Percentiles rank a stretch among this genome's conserved stretches.
phyloP scores from a whole-genome alignment of 176 grass and related monocot genomes.

The Areca catechu region DNA sequence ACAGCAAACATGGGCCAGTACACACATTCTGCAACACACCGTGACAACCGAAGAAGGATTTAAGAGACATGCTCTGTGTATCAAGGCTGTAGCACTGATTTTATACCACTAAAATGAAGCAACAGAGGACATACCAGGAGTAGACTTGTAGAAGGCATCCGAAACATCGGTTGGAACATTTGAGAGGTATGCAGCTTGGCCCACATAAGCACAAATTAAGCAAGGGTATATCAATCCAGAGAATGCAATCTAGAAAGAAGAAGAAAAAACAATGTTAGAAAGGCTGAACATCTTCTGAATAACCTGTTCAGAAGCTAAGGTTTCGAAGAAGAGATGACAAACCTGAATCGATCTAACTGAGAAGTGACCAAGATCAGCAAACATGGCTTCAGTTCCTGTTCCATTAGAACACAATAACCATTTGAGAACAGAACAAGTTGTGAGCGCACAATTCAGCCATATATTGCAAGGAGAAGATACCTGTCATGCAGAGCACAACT shows the following conservation, averaged over 20 bases:
- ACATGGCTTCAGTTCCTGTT: conserved; percentile 76
- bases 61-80: too few species aligned
- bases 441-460: not conserved
- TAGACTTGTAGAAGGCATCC: conserved; percentile 73
- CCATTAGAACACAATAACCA: not conserved
- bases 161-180: conserved; percentile 29
- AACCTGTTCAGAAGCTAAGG: too few species aligned
- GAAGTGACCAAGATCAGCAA: conserved; percentile 85
- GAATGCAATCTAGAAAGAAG: conserved; percentile 51
- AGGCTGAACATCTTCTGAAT: not conserved
- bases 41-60: too few species aligned
- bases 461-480: conserved; percentile 14
- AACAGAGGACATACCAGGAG: conserved; percentile 34
- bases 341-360: conserved; percentile 68
- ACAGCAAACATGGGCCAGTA: conserved; percentile 74
- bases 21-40: conserved; percentile 23
- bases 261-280: conserved; percentile 1
- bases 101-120: not conserved
- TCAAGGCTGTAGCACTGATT: too few species aligned
- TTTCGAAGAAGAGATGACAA: not conserved
- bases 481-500: conserved; percentile 61
- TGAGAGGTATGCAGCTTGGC: conserved; percentile 67
- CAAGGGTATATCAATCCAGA: conserved; percentile 54
- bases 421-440: not conserved
- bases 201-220: conserved; percentile 52